Evolutionary conservation across 768 basidiomycete species (phyloP).

Genomic region (Termitomyces sp.): DNA sequence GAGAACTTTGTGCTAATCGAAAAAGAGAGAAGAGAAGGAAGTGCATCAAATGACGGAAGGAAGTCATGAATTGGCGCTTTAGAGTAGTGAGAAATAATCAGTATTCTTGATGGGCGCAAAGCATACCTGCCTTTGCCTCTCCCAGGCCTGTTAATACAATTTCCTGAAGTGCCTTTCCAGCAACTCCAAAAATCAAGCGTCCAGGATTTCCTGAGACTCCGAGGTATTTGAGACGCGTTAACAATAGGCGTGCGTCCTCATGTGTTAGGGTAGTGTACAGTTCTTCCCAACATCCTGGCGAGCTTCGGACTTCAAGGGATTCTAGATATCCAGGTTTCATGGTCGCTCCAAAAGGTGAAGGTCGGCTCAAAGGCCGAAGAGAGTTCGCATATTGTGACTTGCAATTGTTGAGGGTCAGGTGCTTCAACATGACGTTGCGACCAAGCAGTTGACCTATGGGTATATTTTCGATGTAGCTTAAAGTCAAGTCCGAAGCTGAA

Average conservation of each 20-base stretch:
- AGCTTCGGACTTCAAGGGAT: background rate
- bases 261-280: background rate
- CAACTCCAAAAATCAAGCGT: background rate
- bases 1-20: background rate
- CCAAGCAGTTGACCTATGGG: slow-evolving; percentile 4
- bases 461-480: background rate
- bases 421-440: background rate
- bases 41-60: background rate
- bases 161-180: background rate
- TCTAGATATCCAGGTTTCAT: slow-evolving; percentile 1
- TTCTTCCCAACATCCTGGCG: background rate
- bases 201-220: background rate
- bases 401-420: background rate
- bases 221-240: background rate
- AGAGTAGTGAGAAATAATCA: background rate
- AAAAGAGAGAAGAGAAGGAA: background rate
- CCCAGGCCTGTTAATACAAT: background rate
- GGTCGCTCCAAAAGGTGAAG: background rate
- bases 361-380: background rate
- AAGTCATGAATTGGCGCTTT: background rate
- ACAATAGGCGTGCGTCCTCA: background rate
- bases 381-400: background rate
- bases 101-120: too few relatives aligned
- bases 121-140: slow-evolving; percentile 1
- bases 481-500: slow-evolving; percentile 1